Base-by-base conservation (phyloP, 805 yeast species). In the Candida schatavii region DNA sequence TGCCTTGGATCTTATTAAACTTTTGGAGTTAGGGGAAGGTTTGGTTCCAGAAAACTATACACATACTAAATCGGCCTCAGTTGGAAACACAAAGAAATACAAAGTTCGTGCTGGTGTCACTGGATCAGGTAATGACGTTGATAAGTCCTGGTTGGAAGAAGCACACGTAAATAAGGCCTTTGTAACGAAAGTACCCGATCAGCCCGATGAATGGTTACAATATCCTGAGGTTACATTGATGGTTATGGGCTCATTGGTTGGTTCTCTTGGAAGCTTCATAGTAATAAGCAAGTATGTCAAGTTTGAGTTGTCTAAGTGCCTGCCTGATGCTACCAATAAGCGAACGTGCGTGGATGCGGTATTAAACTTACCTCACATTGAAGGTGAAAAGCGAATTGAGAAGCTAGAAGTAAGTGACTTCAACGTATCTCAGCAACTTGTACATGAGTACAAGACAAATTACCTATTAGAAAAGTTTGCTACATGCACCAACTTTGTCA, bases 11-110 rank as follows among this genome's bases (percentile, higher is more conserved):
- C 49, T 64, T 10, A 56, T 68, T 5, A 48, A 57, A 10, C 41
- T 70, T 18, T 42, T 74, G 14, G 72, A 70, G 38, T 39, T 73
- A 6, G 76, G 73, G 3, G 56, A 60, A 43, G 75, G 74, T 9
- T 54, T 56, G 5, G 52, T 62, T n/a, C 57, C 57, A 3, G 64
- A 58, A 29, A 38, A 42, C 20, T 22, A 5, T 9, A 21, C 35
- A 5, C 13, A 38, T 15, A 23, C 10, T 27, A 15, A 23, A 27
- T 20, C 18, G 15, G 5, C 23, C n/a, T 29, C 25, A 7, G 30
- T 7, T 13, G 41, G n/a, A 11, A 38, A 29, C 21, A 25, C 28
- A 19, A 38, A 38, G 14, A 38, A 34, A 4, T 38, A 30, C 22
- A 27, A 38, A 15, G 35, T 38, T 31, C 11, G 34, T 10, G 18